These are phyloP conservation scores for Fragaria ananassa DNA, from an alignment of 306 rosid species.

Conservation along the genomic window DNA sequence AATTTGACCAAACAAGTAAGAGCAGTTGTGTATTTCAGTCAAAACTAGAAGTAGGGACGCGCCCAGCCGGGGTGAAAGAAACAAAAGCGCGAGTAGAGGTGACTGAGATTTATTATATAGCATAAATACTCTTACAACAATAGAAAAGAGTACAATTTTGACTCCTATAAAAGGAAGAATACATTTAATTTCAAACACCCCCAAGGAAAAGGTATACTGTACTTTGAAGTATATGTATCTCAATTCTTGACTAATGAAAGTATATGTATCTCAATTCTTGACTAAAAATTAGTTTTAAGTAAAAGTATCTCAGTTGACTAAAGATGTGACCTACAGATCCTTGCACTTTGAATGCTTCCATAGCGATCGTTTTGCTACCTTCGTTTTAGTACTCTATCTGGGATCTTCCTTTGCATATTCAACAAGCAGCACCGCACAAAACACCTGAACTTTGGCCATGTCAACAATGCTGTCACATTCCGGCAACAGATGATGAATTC, in stretches of 20 bases:
- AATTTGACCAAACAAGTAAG: too few species aligned
- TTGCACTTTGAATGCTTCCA: background rate
- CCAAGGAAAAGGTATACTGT: too few species aligned
- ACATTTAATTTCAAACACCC: too few species aligned
- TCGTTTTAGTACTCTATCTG: background rate
- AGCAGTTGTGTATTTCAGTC: background rate
- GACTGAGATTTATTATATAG: too few species aligned
- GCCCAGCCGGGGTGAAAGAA: too few species aligned
- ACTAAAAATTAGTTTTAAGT: background rate
- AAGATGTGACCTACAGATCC: background rate
- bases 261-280: background rate
- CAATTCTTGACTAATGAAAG: background rate
- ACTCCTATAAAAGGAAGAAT: too few species aligned
- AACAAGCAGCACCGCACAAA: constrained; percentile 6
- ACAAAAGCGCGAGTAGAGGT: too few species aligned
- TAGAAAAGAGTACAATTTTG: too few species aligned
- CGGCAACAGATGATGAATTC: background rate
- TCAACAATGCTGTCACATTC: background rate
- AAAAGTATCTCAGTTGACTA: background rate
- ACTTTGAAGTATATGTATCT: too few species aligned
- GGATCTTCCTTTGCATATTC: background rate
- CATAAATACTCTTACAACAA: too few species aligned
- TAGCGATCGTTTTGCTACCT: background rate
- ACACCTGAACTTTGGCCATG: background rate
- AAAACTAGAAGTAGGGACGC: too few species aligned